Evolutionary conservation across 257 asterid species (phyloP).

Genomic region (Rehmannia glutinosa): DNA sequence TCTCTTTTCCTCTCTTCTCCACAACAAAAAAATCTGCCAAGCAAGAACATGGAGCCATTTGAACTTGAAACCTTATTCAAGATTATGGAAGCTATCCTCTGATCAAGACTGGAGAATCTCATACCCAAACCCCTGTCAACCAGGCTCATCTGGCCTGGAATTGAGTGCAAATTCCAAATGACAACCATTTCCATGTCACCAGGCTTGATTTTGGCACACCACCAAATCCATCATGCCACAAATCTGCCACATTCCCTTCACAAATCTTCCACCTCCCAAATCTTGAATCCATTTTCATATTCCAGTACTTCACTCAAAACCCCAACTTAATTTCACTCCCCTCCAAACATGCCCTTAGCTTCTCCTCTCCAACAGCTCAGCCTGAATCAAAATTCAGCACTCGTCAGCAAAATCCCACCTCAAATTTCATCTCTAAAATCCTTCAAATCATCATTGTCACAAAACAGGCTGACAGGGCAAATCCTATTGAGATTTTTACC

Average conservation of each 20-base stretch:
- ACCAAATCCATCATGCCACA: conserved; percentile 77
- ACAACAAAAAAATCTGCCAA: background rate
- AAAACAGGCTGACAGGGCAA: conserved; percentile 52
- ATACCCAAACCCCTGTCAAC: conserved; percentile 68
- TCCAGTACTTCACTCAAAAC: conserved; percentile 51
- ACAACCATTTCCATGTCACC: conserved; percentile 44
- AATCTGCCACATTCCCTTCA: conserved; percentile 62
- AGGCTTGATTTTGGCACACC: conserved; percentile 74
- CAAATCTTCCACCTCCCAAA: conserved; percentile 58
- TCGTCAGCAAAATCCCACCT: conserved; percentile 65
- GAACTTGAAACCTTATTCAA: conserved; percentile 64
- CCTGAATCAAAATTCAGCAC: conserved; percentile 55
- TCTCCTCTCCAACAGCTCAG: conserved; percentile 66
- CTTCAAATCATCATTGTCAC: conserved; percentile 79
- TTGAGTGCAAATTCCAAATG: conserved; percentile 52
- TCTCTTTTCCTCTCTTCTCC: conserved; percentile 6
- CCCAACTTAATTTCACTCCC: conserved; percentile 36
- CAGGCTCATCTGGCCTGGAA: conserved; percentile 69
- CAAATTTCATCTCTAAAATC: conserved; percentile 53
- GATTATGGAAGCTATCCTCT: conserved; percentile 65
- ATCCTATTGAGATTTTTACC: conserved; percentile 44
- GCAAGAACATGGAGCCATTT: conserved; percentile 38
- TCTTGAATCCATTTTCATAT: conserved; percentile 69
- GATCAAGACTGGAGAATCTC: conserved; percentile 63
- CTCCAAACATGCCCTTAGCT: conserved; percentile 3